Percentiles rank a stretch among this genome's conserved stretches.
Conservation (phyloP, 208 protist genomes). For the Leptomonas pyrrhocoris region DNA sequence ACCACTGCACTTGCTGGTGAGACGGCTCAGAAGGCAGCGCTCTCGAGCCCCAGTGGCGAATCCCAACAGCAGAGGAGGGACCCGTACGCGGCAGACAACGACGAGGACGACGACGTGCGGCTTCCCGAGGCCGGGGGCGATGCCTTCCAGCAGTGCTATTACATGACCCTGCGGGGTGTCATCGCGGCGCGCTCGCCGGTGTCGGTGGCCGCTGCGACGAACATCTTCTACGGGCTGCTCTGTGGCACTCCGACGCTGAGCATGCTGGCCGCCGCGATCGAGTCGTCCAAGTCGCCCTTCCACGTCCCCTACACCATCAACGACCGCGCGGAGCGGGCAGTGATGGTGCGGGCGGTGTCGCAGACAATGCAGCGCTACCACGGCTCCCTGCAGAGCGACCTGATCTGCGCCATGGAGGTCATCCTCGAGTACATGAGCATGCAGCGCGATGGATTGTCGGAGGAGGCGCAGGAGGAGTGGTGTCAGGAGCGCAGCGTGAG, state of each 20-base stretch:
- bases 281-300: conserved; percentile 69
- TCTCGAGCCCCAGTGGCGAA: background rate
- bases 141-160: conserved; percentile 44
- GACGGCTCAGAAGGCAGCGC: background rate
- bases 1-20: background rate
- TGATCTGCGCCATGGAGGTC: conserved; percentile 56
- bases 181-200: conserved; percentile 70
- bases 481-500: conserved; percentile 69
- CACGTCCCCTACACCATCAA: conserved; percentile 65
- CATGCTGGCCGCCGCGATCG: conserved; percentile 68
- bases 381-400: conserved; percentile 63
- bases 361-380: conserved; percentile 58
- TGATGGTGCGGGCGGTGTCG: conserved; percentile 35
- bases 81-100: conserved; percentile 14
- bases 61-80: background rate
- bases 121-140: conserved; percentile 11
- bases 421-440: conserved; percentile 80
- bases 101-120: conserved; percentile 3
- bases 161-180: conserved; percentile 68
- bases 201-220: conserved; percentile 55
- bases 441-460: conserved; percentile 75
- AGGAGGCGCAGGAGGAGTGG: conserved; percentile 77
- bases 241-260: conserved; percentile 69
- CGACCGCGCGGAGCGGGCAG: conserved; percentile 39
- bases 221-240: conserved; percentile 76